Percentiles rank a stretch among this genome's conserved stretches.
phyloP scores from a whole-genome alignment of 345 rosid species.

The Eucalyptus melliodora region DNA sequence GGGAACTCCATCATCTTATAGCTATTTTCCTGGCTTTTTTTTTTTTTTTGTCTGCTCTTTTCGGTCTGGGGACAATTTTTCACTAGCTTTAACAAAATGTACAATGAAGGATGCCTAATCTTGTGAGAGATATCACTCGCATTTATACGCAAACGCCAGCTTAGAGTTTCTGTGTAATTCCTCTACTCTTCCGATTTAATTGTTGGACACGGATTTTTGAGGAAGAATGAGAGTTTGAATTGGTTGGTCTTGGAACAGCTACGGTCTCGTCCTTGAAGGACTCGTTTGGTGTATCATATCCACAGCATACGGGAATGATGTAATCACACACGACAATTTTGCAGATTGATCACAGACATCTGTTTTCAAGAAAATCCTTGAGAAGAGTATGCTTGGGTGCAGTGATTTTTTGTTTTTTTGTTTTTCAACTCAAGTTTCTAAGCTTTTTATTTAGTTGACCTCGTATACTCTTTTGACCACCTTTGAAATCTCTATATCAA shows the following conservation, averaged over 20 bases:
- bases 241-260: background rate
- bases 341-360: too few relatives aligned
- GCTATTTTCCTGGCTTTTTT: background rate
- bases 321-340: background rate
- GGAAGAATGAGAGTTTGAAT: background rate
- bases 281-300: background rate
- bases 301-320: background rate
- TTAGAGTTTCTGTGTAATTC: too few relatives aligned
- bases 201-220: too few relatives aligned
- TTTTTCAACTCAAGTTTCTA: background rate
- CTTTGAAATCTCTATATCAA: background rate
- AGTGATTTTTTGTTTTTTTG: too few relatives aligned
- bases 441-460: too few relatives aligned
- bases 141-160: too few relatives aligned
- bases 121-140: too few relatives aligned
- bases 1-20: background rate
- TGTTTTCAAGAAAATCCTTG: too few relatives aligned
- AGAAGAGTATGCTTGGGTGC: too few relatives aligned
- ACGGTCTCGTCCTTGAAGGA: background rate
- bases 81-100: background rate
- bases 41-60: background rate
- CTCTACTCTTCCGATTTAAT: too few relatives aligned
- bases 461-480: too few relatives aligned
- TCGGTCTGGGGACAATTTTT: background rate
- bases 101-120: too few relatives aligned